These are phyloP conservation scores for Suillus placidus DNA, from an alignment of 768 basidiomycete species.

Conservation along the genomic window DNA sequence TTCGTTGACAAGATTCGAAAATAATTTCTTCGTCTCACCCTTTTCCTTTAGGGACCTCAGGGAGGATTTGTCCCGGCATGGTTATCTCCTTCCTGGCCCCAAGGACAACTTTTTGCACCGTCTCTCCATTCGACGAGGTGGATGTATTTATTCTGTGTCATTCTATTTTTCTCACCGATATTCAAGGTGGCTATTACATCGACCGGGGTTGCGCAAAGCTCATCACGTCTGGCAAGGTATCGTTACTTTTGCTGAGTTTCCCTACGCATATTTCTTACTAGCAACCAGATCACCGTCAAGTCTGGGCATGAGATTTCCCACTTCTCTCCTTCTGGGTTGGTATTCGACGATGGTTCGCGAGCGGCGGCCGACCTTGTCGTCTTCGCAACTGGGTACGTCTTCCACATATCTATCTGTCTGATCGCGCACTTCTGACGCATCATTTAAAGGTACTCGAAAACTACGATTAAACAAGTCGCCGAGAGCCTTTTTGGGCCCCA, in stretches of 20 bases:
- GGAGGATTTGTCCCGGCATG: not conserved
- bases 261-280: not conserved
- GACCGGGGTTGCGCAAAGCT: constrained; percentile 12
- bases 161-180: not conserved
- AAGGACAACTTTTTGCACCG: constrained; percentile 11
- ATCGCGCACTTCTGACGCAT: not conserved
- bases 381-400: constrained; percentile 8
- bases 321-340: constrained; percentile 6
- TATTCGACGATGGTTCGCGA: constrained; percentile 10
- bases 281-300: constrained; percentile 9
- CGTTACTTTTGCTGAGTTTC: not conserved
- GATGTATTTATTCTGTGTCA: not conserved
- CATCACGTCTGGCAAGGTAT: constrained; percentile 11
- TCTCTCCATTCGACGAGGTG: constrained; percentile 12
- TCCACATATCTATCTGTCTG: not conserved
- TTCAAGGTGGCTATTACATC: constrained; percentile 10
- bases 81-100: constrained; percentile 8
- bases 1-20: not conserved
- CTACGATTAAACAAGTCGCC: constrained; percentile 8
- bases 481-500: constrained; percentile 3
- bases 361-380: constrained; percentile 10
- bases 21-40: not conserved
- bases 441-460: constrained; percentile 3
- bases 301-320: constrained; percentile 6
- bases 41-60: constrained; percentile 5